Percentiles rank a stretch among this genome's conserved stretches.
These are phyloP conservation scores for Leishmania martiniquensis DNA, from an alignment of 208 protist species.

Conservation along the genomic window DNA sequence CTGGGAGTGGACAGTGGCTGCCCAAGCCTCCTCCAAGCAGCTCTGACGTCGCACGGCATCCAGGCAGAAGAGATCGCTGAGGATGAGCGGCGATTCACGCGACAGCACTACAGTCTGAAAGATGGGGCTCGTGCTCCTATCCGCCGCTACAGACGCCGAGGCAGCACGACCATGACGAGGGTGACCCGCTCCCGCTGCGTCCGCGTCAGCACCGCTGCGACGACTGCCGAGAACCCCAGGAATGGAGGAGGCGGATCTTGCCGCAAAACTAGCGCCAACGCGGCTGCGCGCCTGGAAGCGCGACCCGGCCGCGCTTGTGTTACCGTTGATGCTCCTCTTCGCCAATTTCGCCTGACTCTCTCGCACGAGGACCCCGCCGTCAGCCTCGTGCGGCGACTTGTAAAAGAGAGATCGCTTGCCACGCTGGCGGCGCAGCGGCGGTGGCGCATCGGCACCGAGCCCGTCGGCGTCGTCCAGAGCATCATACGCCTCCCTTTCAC, in stretches of 20 bases:
- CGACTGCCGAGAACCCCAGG: not conserved
- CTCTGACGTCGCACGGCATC: constrained; percentile 10
- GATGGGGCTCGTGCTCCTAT: constrained; percentile 29
- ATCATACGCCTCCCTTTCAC: not conserved
- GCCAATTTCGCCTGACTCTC: not conserved
- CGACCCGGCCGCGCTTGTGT: not conserved
- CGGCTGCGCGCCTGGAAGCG: constrained; percentile 5
- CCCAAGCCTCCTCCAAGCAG: constrained; percentile 52
- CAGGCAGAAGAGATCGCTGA: constrained; percentile 30
- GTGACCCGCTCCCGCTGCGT: not conserved
- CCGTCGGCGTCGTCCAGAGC: not conserved
- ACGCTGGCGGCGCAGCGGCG: constrained; percentile 31
- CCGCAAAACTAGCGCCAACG: not conserved
- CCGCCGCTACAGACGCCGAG: not conserved
- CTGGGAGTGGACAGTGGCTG: constrained; percentile 28
- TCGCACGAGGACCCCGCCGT: constrained; percentile 7
- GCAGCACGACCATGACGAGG: not conserved
- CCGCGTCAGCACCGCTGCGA: not conserved
- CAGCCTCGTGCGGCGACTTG: constrained; percentile 13
- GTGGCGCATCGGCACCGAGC: constrained; percentile 1
- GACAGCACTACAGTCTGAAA: constrained; percentile 39
- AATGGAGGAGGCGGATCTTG: not conserved
- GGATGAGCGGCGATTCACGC: constrained; percentile 17
- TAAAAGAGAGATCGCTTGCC: constrained; percentile 54
- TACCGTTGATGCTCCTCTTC: not conserved